Conservation (phyloP, 805 yeast genomes). For the Myxozyma vanderwaltii region DNA sequence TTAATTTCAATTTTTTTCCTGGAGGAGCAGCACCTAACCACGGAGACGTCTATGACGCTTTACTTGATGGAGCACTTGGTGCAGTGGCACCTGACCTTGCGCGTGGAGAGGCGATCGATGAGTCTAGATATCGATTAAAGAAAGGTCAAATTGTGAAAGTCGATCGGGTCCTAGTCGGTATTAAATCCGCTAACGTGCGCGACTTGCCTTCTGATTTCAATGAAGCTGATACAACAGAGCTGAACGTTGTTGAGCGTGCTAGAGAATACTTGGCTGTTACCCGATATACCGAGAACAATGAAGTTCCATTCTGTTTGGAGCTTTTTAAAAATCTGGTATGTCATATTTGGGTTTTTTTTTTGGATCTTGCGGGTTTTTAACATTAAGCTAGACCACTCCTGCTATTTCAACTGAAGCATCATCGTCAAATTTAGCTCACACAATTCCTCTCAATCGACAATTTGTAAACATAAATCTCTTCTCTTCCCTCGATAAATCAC, state of each 20-base stretch:
- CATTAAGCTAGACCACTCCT: constrained; percentile 21
- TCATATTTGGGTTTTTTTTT: not conserved
- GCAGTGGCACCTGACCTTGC: constrained; percentile 19
- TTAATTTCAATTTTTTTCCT: constrained; percentile 20
- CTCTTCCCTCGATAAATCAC: constrained; percentile 69
- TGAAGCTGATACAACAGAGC: constrained; percentile 55
- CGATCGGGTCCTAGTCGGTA: constrained; percentile 70
- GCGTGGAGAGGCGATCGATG: not conserved
- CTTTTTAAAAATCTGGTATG: constrained; percentile 51
- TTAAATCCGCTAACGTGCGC: constrained; percentile 46
- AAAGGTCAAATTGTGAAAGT: constrained; percentile 64
- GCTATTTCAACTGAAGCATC: constrained; percentile 35
- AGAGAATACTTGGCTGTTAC: constrained; percentile 75
- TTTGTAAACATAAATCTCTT: constrained; percentile 54
- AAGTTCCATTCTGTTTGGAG: constrained; percentile 61
- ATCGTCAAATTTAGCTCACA: constrained; percentile 14
- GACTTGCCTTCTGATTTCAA: constrained; percentile 46
- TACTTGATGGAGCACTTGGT: constrained; percentile 19
- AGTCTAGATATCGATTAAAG: constrained; percentile 23
- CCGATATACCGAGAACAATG: constrained; percentile 57
- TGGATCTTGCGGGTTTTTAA: not conserved
- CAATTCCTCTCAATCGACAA: constrained; percentile 30
- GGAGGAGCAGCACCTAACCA: constrained; percentile 2
- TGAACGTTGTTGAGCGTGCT: constrained; percentile 72
- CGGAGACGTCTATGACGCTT: constrained; percentile 10